Percentiles rank a stretch among this genome's conserved stretches.
Conservation (phyloP, 129 eudicot genomes). For the Tanacetum coccineum region DNA sequence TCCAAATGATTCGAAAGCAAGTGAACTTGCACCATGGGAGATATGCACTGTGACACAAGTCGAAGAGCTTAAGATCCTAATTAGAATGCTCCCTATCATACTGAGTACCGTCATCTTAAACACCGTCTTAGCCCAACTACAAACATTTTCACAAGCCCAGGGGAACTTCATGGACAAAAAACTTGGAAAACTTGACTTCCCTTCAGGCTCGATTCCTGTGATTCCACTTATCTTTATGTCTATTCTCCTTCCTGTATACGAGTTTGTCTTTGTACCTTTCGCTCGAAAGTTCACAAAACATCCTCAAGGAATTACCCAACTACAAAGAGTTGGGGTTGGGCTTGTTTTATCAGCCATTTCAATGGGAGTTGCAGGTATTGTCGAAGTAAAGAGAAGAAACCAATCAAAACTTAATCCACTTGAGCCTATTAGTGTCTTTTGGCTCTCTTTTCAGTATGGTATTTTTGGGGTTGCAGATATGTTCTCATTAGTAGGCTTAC, state of each 20-base stretch:
- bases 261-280: conserved; percentile 57
- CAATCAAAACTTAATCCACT: conserved; percentile 34
- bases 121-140: conserved; percentile 82
- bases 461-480: conserved; percentile 77
- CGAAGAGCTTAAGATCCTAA: conserved; percentile 68
- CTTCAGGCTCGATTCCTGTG: conserved; percentile 61
- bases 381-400: conserved; percentile 58
- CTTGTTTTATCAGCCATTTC: conserved; percentile 60
- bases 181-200: conserved; percentile 45
- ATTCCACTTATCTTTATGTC: conserved; percentile 68
- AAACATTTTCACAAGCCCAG: conserved; percentile 72
- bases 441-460: conserved; percentile 68
- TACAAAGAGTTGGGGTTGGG: conserved; percentile 75
- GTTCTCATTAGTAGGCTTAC: conserved; percentile 65
- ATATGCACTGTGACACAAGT: conserved; percentile 72
- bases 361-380: conserved; percentile 54
- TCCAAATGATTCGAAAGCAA: conserved; percentile 28
- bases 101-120: conserved; percentile 69
- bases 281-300: conserved; percentile 57
- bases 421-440: conserved; percentile 60
- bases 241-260: conserved; percentile 60
- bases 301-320: conserved; percentile 71
- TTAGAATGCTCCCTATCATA: conserved; percentile 77
- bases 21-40: conserved; percentile 36
- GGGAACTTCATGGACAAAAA: conserved; percentile 44